Conservation (phyloP, 2,329 filamentous ascomycete species). For the Hypoxylon sp. region DNA sequence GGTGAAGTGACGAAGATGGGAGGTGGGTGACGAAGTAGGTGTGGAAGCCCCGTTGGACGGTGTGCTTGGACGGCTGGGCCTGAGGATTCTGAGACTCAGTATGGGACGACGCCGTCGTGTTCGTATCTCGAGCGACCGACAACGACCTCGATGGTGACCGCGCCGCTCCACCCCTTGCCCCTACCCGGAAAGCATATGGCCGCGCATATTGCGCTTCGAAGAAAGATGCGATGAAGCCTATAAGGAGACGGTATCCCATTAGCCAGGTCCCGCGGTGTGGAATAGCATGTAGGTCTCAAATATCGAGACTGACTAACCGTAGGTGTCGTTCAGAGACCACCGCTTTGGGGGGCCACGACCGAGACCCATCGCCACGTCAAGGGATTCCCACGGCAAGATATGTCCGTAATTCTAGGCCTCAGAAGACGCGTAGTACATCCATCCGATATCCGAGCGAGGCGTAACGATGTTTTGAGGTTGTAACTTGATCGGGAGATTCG, state of each 20-base stretch:
- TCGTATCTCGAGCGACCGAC: slow-evolving; percentile 21
- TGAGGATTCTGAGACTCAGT: slow-evolving; percentile 13
- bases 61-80: slow-evolving; percentile 16
- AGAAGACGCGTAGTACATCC: slow-evolving; percentile 10
- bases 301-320: slow-evolving; percentile 38
- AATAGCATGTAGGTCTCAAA: slow-evolving; percentile 10
- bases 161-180: slow-evolving; percentile 7
- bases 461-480: neutral
- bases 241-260: slow-evolving; percentile 5
- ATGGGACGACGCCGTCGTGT: slow-evolving; percentile 2
- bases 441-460: slow-evolving; percentile 16
- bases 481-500: neutral
- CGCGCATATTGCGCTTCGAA: slow-evolving; percentile 40
- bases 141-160: slow-evolving; percentile 13
- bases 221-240: slow-evolving; percentile 47
- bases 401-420: slow-evolving; percentile 7
- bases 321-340: slow-evolving; percentile 47
- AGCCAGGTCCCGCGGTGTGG: slow-evolving; percentile 9
- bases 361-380: slow-evolving; percentile 37
- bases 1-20: slow-evolving; percentile 90
- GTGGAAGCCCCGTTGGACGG: slow-evolving; percentile 71
- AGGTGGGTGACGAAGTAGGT: slow-evolving; percentile 98
- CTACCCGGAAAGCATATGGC: slow-evolving; percentile 14
- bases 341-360: slow-evolving; percentile 37
- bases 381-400: neutral